Percentiles rank a stretch among this genome's conserved stretches.
phyloP scores from a whole-genome alignment of 192 early-diverging fungal genomes.

The Rhizophlyctis rosea region DNA sequence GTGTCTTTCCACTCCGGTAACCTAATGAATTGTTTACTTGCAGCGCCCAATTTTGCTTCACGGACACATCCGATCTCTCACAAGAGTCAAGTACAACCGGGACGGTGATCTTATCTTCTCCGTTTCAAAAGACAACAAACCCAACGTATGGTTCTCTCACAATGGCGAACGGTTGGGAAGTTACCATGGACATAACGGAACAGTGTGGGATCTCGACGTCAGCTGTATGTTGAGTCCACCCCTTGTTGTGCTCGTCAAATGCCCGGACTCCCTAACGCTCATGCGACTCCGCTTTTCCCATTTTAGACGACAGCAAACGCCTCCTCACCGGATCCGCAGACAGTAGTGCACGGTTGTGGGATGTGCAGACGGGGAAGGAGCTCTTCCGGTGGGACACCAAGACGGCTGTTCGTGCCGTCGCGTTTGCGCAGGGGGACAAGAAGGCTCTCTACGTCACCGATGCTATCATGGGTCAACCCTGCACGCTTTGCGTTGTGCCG shows the following conservation, averaged over 20 bases:
- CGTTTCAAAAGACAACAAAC: conserved; percentile 89
- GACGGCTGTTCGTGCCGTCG: conserved; percentile 87
- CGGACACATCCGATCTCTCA: conserved; percentile 95
- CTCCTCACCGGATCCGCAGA: conserved; percentile 89
- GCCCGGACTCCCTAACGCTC: neutral
- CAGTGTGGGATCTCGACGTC: conserved; percentile 93
- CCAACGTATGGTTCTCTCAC: conserved; percentile 94
- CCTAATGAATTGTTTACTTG: neutral
- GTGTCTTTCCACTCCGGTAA: neutral
- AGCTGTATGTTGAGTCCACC: conserved; percentile 64
- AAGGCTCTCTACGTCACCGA: conserved; percentile 93
- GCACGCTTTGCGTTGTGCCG: conserved; percentile 78
- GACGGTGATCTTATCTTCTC: conserved; percentile 98
- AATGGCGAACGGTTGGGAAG: conserved; percentile 95
- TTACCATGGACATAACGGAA: conserved; percentile 83
- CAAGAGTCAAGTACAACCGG: conserved; percentile 96
- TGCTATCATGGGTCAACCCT: conserved; percentile 88
- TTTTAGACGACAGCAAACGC: conserved; percentile 65
- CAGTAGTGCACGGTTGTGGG: conserved; percentile 88
- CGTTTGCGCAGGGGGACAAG: conserved; percentile 86
- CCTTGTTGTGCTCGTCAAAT: neutral
- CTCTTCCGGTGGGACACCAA: conserved; percentile 87
- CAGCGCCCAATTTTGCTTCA: conserved; percentile 90
- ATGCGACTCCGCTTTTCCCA: too few relatives aligned
- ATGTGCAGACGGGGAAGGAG: conserved; percentile 84